Evolutionary conservation across 805 yeast species (phyloP), one percentile per base, ranked within the genome.

Genomic region (Candida hungchunana): DNA sequence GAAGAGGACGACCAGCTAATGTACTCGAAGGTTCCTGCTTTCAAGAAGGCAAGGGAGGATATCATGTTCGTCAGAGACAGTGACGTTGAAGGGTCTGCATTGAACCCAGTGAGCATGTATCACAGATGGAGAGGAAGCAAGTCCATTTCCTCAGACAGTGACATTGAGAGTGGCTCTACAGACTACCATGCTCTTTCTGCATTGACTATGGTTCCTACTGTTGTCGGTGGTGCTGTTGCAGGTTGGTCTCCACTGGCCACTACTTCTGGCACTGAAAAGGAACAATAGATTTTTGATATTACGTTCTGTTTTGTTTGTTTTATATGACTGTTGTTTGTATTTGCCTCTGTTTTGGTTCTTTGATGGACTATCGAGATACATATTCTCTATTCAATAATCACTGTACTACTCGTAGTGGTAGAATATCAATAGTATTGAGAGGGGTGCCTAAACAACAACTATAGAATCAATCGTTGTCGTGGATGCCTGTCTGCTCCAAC

Each of bases 211-310:
- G 75, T 73, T 5, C 79, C 79, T 1, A 66, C 74, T 13, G 62
- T 71, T 36, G 76, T 73, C 9, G 75, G 77, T 19, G 79, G 79
- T 24, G 78, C 79, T 5, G 67, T 73, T 29, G 78, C 76, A 12
- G 79, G 79, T 6, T 68, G 73, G 73, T 58, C 63, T 6, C 49
- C 49, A n/a, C 21, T 44, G 32, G 36, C 45, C 6, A 18, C 40
- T 12, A 16, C 26, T 12, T n/a, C n/a, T n/a, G n/a, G n/a, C n/a
- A 5, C 31, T 25, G 36, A 31, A 15, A 23, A 28, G 17, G 30
- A 35, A 27, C 26, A 37, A 22, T 23, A 17, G 27, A 22, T 26
- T n/a, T n/a, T n/a, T n/a, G n/a, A n/a, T n/a, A n/a, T n/a, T n/a
- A n/a, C n/a, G n/a, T n/a, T n/a, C n/a, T n/a, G n/a, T 29, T 25